Conservation (phyloP, 2,329 filamentous ascomycete species). For the Diaporthe eres region DNA sequence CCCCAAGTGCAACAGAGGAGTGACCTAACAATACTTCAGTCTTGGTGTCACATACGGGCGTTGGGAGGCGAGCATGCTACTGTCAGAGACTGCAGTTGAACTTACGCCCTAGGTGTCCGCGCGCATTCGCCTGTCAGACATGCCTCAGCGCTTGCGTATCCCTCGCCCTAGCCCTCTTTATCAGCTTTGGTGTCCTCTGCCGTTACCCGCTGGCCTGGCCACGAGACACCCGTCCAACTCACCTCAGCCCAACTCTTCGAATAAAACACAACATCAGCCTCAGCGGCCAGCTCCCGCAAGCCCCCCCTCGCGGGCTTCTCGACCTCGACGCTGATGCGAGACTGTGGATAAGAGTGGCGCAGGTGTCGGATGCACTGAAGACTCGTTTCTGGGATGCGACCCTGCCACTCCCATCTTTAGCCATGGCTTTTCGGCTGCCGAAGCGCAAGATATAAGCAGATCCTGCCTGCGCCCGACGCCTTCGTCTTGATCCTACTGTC, state of each 20-base stretch:
- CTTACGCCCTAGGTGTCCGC: slow-evolving; percentile 60
- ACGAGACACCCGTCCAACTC: slow-evolving; percentile 49
- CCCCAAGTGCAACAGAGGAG: slow-evolving; percentile 62
- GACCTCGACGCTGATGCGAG: slow-evolving; percentile 77
- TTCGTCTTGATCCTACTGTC: slow-evolving; percentile 5
- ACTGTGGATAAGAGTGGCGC: slow-evolving; percentile 58
- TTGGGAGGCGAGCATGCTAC: background rate
- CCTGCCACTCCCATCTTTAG: slow-evolving; percentile 56
- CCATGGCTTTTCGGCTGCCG: slow-evolving; percentile 8
- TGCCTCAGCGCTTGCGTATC: slow-evolving; percentile 57
- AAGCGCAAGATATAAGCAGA: slow-evolving; percentile 11
- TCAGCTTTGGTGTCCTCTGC: slow-evolving; percentile 13
- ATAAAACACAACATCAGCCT: slow-evolving; percentile 81
- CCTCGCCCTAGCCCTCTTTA: slow-evolving; percentile 46
- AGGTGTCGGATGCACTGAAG: slow-evolving; percentile 71
- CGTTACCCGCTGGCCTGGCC: background rate
- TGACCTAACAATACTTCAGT: slow-evolving; percentile 48
- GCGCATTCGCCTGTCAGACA: slow-evolving; percentile 63
- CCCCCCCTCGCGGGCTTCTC: slow-evolving; percentile 77
- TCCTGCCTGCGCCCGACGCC: background rate
- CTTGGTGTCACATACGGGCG: slow-evolving; percentile 15
- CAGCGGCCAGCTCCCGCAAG: slow-evolving; percentile 70
- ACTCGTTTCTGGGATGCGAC: slow-evolving; percentile 74
- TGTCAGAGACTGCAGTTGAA: slow-evolving; percentile 27
- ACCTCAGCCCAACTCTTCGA: slow-evolving; percentile 80